Evolutionary conservation across 768 basidiomycete genomes (phyloP), one percentile per base, ranked within the genome.

Genomic region (Podaxis sp.): DNA sequence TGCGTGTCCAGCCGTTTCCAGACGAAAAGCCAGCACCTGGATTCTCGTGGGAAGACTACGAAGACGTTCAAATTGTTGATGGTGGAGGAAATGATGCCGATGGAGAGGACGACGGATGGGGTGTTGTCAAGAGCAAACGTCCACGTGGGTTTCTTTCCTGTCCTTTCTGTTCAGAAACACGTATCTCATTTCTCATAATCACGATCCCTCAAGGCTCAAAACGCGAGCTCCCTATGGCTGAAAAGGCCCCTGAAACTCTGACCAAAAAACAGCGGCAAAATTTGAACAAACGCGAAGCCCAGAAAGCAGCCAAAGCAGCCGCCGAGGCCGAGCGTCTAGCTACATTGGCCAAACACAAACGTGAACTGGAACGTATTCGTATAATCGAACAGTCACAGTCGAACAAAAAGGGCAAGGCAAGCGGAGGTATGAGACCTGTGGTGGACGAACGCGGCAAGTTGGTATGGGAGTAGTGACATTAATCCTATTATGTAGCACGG

Each of bases 41-140:
- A 0, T 88, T 87, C 69, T 83, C 88, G 0, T 90, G 87, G 90
- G 85, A 74, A 0, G 89, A 91, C 74, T 91, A 91, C 66, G 90
- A 91, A 59, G 87, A 90, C 55, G 83, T 83, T 21, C 78, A 69
- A 38, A 67, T 72, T 32, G 69, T 67, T 13, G 70, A 81, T 36
- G 69, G 72, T 40, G 79, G 73, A 10, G 79, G 77, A n/a, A 79
- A 80, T 52, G 86, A 85, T 47, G 84, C 82, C 4, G 88, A 85
- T 61, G 85, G 82, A 27, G 90, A 89, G 68, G 90, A 90, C 57
- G 90, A 88, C 54, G 88, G 85, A 2, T 93, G 91, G 92, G 89
- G 84, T 23, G 82, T 91, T 46, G 90, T 93, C 65, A 82, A 77
- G 72, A 83, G 83, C 65, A 79, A 80, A 59, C 69, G 72, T 40